Percentiles rank a stretch among this genome's conserved stretches.
Evolutionary conservation across 768 basidiomycete species (phyloP).

Genomic region (Sporobolomyces roseus): DNA sequence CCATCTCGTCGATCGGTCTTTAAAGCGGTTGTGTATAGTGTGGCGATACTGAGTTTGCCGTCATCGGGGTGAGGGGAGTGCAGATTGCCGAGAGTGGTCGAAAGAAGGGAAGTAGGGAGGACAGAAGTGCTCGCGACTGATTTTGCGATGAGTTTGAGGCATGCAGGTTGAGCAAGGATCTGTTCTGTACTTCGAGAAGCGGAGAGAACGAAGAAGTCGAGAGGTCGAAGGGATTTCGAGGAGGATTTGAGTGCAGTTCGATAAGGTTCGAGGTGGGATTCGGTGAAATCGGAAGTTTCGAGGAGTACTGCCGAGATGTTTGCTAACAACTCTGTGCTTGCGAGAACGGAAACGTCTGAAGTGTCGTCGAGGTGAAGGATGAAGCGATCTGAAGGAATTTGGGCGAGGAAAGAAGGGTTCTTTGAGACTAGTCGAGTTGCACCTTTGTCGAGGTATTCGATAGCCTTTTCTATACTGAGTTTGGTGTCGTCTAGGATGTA

Average conservation of each 20-base stretch:
- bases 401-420: conserved; percentile 58
- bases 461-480: conserved; percentile 57
- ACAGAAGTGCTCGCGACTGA: conserved; percentile 29
- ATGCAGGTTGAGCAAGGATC: conserved; percentile 44
- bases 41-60: conserved; percentile 68
- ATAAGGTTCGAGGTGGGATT: conserved; percentile 61
- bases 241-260: conserved; percentile 72
- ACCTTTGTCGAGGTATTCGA: conserved; percentile 70
- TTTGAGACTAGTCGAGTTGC: conserved; percentile 70
- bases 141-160: conserved; percentile 37
- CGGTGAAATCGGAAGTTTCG: conserved; percentile 59
- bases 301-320: conserved; percentile 69
- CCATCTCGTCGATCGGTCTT: conserved; percentile 84
- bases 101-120: conserved; percentile 54
- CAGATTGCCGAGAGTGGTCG: conserved; percentile 59
- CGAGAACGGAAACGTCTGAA: conserved; percentile 68
- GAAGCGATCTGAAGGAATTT: conserved; percentile 70
- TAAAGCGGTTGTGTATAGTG: conserved; percentile 78
- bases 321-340: conserved; percentile 54
- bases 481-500: conserved; percentile 55
- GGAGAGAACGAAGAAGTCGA: conserved; percentile 60
- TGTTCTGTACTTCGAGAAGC: conserved; percentile 21
- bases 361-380: conserved; percentile 72
- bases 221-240: conserved; percentile 53
- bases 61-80: conserved; percentile 60